A percentile compares a stretch with the other conserved stretches of the same genome.
Evolutionary conservation across 2,329 filamentous ascomycete species (phyloP).

Genomic region (Colletotrichum plurivorum): DNA sequence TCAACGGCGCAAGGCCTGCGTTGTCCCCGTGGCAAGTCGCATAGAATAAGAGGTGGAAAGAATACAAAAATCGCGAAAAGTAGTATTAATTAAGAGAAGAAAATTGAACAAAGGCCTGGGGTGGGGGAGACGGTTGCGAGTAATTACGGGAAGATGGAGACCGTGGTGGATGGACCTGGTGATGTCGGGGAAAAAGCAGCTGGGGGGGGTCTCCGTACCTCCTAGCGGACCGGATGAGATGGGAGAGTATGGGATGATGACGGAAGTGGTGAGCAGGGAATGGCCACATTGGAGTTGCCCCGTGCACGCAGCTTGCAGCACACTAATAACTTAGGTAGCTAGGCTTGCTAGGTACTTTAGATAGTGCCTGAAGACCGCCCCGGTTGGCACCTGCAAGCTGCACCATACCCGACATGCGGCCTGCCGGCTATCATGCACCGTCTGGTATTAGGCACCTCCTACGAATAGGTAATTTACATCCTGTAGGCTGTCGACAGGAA

Average conservation of each 20-base stretch:
- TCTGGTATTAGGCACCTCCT: conserved; percentile 9
- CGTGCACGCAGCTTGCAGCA: background rate
- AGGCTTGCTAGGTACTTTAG: no score
- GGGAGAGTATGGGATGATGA: conserved; percentile 40
- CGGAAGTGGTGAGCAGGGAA: conserved; percentile 35
- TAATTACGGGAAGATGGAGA: conserved; percentile 9
- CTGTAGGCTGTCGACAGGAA: no score
- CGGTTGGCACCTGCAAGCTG: conserved; percentile 8
- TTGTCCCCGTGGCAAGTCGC: conserved; percentile 43
- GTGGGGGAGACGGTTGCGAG: conserved; percentile 9
- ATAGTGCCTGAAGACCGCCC: background rate
- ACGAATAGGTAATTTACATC: no score
- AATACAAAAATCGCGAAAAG: background rate
- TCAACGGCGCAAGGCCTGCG: conserved; percentile 43
- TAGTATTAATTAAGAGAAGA: conserved; percentile 11
- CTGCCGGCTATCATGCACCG: conserved; percentile 25
- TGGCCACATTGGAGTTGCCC: conserved; percentile 34
- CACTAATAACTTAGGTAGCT: no score
- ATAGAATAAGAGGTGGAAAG: conserved; percentile 9
- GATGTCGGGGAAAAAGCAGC: conserved; percentile 26
- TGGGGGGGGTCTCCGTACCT: background rate
- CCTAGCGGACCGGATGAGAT: conserved; percentile 20
- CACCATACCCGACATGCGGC: background rate
- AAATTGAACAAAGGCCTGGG: conserved; percentile 2
- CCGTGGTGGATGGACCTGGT: conserved; percentile 20